Evolutionary conservation across 495 filamentous ascomycete species (phyloP).

Genomic region (Tuber indicum): DNA sequence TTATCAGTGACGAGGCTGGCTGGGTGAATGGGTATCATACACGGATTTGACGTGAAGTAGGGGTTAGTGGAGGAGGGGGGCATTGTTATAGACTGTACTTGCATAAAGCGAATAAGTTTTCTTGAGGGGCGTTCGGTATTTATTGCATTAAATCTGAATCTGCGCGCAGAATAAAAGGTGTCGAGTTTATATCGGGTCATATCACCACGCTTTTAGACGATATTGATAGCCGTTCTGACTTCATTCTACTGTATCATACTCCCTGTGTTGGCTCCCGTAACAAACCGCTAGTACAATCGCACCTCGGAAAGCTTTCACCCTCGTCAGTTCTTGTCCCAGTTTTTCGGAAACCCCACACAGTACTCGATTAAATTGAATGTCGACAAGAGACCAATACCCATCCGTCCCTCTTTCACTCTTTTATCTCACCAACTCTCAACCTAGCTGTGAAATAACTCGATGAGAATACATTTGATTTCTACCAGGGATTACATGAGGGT

Average conservation of each 20-base stretch:
- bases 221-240: not conserved
- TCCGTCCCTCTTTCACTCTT: too few relatives aligned
- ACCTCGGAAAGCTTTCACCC: not conserved
- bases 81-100: not conserved
- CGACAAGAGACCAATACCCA: not conserved
- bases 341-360: not conserved
- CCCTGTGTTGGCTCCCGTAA: not conserved
- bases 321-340: not conserved
- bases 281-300: not conserved
- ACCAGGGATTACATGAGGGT: too few relatives aligned
- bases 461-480: too few relatives aligned
- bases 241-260: not conserved
- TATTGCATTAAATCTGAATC: not conserved
- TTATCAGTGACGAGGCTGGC: not conserved
- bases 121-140: not conserved
- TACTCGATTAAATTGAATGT: not conserved
- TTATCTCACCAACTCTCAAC: too few relatives aligned
- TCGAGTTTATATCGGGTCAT: not conserved
- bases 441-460: too few relatives aligned
- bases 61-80: not conserved
- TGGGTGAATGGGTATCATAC: not conserved
- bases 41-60: not conserved
- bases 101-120: conserved; percentile 1
- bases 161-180: not conserved
- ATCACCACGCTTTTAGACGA: not conserved